Evolutionary conservation across 805 yeast species (phyloP), one percentile per base, ranked within the genome.

Genomic region (Teunomyces atbi): DNA sequence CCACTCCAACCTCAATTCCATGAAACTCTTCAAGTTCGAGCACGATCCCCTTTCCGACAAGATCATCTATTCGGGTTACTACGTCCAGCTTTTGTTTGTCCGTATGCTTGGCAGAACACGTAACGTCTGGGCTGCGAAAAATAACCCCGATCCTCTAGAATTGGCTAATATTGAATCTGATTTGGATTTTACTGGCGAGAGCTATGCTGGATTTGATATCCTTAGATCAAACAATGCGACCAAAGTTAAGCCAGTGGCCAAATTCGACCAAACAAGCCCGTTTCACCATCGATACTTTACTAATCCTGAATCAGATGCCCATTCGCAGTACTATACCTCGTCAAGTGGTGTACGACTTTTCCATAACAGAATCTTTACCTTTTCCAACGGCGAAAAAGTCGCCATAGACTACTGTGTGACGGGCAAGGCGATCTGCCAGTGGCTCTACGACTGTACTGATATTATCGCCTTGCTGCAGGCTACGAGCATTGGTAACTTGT

Each of bases 371-470:
- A 53, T 56, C 5, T 73, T 76, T 48, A 62, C 8, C 46, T 52
- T 4, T 41, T 28, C 44, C 6, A 37, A 46, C 10, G 53, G 45
- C 23, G 45, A 56, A 20, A 56, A 57, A 1, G 47, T 55, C 1
- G 50, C 26, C 1, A 57, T 75, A 2, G 66, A 72, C n/a, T 75
- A 73, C 54, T 76, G 82, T 45, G 74, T 88, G 50, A 76, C 86
- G 1, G 95, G 97, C 0, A 86, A 86, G 55, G 85, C 94, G 0
- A 69, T 85, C 0, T 77, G 83, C 64, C 97, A 90, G 58, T 92
- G 96, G 96, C 58, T 92, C 5, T 75, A 85, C 80, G 98, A 92
- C 52, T 90, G 97, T 58, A 86, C 96, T 0, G 94, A 88, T 57
- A 70, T 84, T 1, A 61, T 82, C 53, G 74, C 74, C 43, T 59